Evolutionary conservation across 495 filamentous ascomycete species (phyloP).

Genomic region (Penicillium coprophilum): DNA sequence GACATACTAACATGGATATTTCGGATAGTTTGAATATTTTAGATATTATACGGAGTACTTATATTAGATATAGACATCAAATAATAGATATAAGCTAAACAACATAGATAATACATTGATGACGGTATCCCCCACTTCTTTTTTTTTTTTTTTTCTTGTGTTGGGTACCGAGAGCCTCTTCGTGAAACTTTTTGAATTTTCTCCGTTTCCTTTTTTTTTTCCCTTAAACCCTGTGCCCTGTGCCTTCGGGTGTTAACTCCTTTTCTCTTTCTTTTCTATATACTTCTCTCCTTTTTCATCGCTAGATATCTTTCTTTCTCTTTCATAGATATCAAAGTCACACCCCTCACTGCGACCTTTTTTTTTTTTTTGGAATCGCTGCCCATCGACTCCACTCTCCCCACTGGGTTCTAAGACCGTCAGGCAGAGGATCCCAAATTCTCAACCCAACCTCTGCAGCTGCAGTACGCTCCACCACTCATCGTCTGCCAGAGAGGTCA

Average conservation of each 20-base stretch:
- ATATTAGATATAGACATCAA: too few relatives aligned
- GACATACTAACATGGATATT: too few relatives aligned
- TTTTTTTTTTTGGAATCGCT: conserved; percentile 15
- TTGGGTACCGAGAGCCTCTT: conserved; percentile 33
- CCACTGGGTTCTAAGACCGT: conserved; percentile 29
- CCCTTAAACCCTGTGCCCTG: conserved; percentile 7
- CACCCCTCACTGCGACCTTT: conserved; percentile 1
- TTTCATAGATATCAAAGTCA: background rate
- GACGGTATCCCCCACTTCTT: conserved; percentile 13
- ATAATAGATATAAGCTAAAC: background rate
- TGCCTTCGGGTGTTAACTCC: conserved; percentile 5
- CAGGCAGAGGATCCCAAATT: conserved; percentile 25
- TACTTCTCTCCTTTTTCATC: conserved; percentile 13
- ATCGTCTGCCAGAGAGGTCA: conserved; percentile 12
- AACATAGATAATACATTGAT: conserved; percentile 11
- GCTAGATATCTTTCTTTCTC: conserved; percentile 10
- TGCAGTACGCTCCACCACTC: conserved; percentile 26
- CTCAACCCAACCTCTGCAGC: conserved; percentile 30
- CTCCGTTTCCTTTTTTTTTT: conserved; percentile 12
- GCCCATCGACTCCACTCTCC: conserved; percentile 27
- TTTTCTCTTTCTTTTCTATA: conserved; percentile 10
- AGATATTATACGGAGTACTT: too few relatives aligned
- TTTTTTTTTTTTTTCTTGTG: conserved; percentile 15
- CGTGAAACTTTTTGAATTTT: conserved; percentile 21
- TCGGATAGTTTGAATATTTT: too few relatives aligned